Conservation (phyloP, 2,329 filamentous ascomycete genomes). For the Botryotinia globosa region DNA sequence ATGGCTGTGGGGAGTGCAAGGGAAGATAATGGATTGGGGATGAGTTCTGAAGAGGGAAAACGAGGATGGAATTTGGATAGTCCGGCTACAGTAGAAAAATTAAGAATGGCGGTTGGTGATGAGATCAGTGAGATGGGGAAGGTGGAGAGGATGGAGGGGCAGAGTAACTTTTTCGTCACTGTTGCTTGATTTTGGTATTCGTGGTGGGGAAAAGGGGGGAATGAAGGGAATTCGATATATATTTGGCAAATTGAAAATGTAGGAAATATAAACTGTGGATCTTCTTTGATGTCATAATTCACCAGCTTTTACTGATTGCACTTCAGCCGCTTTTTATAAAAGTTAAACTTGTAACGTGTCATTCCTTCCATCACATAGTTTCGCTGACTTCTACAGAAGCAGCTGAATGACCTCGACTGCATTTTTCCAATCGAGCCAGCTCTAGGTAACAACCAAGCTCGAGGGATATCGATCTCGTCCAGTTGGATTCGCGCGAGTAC, state of each 20-base stretch:
- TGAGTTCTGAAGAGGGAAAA: conserved; percentile 48
- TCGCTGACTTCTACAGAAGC: no score
- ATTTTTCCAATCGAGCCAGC: background rate
- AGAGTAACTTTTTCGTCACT: conserved; percentile 36
- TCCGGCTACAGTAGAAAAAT: conserved; percentile 50
- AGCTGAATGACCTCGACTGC: background rate
- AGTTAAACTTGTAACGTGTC: no score
- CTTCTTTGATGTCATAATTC: background rate
- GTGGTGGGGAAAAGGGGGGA: background rate
- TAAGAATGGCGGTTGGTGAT: conserved; percentile 43
- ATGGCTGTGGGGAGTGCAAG: conserved; percentile 52
- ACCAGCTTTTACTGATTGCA: background rate
- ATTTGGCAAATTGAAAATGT: background rate
- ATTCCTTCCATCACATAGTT: background rate
- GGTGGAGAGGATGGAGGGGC: conserved; percentile 34
- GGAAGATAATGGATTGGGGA: conserved; percentile 45
- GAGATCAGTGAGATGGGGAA: conserved; percentile 36
- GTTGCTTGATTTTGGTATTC: conserved; percentile 20
- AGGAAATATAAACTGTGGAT: background rate
- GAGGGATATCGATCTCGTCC: background rate
- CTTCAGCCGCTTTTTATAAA: no score
- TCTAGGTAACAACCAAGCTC: background rate
- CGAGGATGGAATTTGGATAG: conserved; percentile 47
- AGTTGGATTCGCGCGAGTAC: background rate
- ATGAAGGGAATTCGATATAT: no score